phyloP scores from a whole-genome alignment of 2,329 filamentous ascomycete species.

The Phialocephala subalpina region DNA sequence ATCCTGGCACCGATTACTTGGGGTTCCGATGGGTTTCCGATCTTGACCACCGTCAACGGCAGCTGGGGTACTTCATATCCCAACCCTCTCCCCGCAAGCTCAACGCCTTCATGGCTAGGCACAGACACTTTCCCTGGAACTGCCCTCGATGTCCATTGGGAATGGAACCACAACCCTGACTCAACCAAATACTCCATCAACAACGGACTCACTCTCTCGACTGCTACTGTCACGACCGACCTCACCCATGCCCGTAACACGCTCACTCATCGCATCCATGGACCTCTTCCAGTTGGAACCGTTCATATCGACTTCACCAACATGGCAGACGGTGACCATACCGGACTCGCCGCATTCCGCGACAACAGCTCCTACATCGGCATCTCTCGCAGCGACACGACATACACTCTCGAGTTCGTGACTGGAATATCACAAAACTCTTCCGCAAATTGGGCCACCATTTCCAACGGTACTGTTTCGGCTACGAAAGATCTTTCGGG shows the following conservation, averaged over 20 bases:
- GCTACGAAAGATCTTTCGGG: constrained; percentile 32
- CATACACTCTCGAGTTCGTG: constrained; percentile 42
- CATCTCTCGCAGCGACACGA: constrained; percentile 49
- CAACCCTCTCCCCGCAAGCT: constrained; percentile 44
- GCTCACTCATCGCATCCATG: constrained; percentile 54
- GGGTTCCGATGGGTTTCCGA: constrained; percentile 59
- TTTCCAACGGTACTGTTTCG: constrained; percentile 41
- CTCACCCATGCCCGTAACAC: constrained; percentile 57
- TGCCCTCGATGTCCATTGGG: constrained; percentile 56
- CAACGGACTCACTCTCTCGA: constrained; percentile 54
- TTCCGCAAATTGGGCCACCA: constrained; percentile 43
- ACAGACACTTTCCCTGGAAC: constrained; percentile 55
- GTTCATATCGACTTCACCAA: constrained; percentile 56
- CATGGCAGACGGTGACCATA: constrained; percentile 60
- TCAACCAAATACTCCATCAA: constrained; percentile 52
- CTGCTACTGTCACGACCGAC: constrained; percentile 60
- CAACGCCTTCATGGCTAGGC: constrained; percentile 44
- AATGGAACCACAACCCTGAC: constrained; percentile 71
- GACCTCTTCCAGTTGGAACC: constrained; percentile 56
- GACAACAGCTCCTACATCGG: constrained; percentile 62
- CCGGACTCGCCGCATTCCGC: constrained; percentile 61
- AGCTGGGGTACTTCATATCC: constrained; percentile 58
- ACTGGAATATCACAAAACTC: constrained; percentile 39
- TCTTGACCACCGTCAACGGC: constrained; percentile 49
- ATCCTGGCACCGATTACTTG: constrained; percentile 63